Evolutionary conservation across 805 yeast species (phyloP), one percentile per base, ranked within the genome.

Genomic region (Saccharomyces jurei): DNA sequence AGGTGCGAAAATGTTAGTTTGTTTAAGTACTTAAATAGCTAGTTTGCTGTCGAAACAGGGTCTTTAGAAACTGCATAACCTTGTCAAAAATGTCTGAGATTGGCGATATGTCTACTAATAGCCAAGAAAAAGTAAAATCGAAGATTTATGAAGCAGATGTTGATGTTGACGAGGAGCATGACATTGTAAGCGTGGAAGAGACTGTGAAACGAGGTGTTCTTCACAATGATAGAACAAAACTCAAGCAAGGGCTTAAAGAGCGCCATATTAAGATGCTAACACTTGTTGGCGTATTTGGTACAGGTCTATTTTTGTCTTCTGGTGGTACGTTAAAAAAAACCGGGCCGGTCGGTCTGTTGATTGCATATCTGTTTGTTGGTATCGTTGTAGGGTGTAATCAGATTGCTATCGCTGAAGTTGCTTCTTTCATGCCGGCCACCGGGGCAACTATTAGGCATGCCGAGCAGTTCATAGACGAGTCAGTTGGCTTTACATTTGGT

Each of bases 261-360:
- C 62, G 70, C 53, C 80, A 77, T 60, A 63, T 77, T 56, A 79
- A 76, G 58, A 76, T 78, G 79, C 75, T 78, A 56, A 75, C 81
- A 46, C 71, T 78, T 51, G 79, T 78, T 17, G 74, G 76, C 50
- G 72, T 77, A 50, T 68, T 75, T 58, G 79, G 78, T 54, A 75
- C 78, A 0, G 78, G 78, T 53, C 62, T 75, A 14, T 74, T 73
- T 58, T 57, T 74, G 21, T 67, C 73, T 27, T 67, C 74, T 2
- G 78, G 77, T 47, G 70, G 72, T 50, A 67, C 74, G n/a, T 62
- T 75, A 28, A 66, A 68, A 26, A 65, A 61, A 14, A 67, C 73
- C 44, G 73, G 74, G 6, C 71, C 71, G 8, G 67, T 67, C 14
- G 76, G 76, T 11, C 65, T 73, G 57, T 55, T 74, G 41, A 49